phyloP scores from a whole-genome alignment of 2,329 filamentous ascomycete genomes.

The Colletotrichum sp. region DNA sequence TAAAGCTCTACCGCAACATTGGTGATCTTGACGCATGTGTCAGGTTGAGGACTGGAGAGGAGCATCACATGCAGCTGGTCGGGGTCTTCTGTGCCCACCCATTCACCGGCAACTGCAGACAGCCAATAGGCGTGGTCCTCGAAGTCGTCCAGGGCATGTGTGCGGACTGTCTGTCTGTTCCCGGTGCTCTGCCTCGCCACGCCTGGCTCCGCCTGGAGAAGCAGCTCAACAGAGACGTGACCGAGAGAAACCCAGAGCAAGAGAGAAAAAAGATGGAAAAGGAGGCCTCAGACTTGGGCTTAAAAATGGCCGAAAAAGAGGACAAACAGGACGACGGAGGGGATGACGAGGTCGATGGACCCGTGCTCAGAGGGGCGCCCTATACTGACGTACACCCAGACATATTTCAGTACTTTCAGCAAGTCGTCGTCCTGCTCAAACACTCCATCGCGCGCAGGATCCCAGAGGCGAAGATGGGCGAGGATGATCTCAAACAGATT shows the following conservation, averaged over 20 bases:
- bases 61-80: neutral
- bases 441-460: neutral
- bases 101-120: neutral
- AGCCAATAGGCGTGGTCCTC: neutral
- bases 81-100: neutral
- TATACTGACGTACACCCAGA: neutral
- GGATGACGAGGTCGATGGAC: neutral
- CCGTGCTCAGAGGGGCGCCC: neutral
- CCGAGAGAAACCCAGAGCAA: neutral
- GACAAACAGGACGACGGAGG: neutral
- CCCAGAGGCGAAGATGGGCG: neutral
- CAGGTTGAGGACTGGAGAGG: neutral
- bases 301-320: fast-evolving
- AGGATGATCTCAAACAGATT: fast-evolving
- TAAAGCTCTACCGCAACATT: neutral
- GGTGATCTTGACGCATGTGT: neutral
- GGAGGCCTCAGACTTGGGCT: fast-evolving
- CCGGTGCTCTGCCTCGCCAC: neutral
- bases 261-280: neutral
- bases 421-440: neutral
- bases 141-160: neutral
- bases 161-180: neutral
- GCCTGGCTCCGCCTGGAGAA: neutral
- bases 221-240: neutral
- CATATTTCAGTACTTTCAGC: neutral